Evolutionary conservation across 257 asterid genomes (phyloP), one percentile per base, ranked within the genome.

Genomic region (Forsythia suspensa): DNA sequence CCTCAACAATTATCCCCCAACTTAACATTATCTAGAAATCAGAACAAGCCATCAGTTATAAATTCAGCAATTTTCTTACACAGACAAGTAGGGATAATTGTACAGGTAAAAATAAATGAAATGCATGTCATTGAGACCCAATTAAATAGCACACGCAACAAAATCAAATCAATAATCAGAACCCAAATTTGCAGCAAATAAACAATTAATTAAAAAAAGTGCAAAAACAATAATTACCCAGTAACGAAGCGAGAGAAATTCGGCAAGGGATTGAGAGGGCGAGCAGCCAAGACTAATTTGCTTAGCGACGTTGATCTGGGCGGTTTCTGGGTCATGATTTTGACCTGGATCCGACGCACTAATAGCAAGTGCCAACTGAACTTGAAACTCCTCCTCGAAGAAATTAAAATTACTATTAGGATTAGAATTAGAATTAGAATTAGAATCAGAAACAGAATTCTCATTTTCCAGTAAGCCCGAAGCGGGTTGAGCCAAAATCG

Each of bases 301-400:
- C 89, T 96, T 95, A 1, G 96, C 97, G 51, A 90, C 96, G 80
- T 91, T 84, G 85, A 96, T 94, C 86, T 94, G 98, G 9, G 97
- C 97, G 7, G 93, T 90, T 81, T 94, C 97, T 63, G 94, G 88
- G 90, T 96, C 98, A 81, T 71, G 44, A 21, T 42, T 84, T 39
- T 81, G 89, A 48, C 81, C 88, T 71, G 88, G 86, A 91, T 94
- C 98, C 73, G 99, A 96, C 21, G 89, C 98, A 86, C 99, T 96
- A 84, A 96, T 94, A 78, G 98, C 99, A 85, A 96, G 80, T 76
- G 98, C 99, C 91, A 96, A 84, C 81, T 96, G 98, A 81, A 96
- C 91, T 86, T 96, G 97, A 81, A 92, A 96, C 86, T 96, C 99
- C 96, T 96, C 99, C 88, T 96, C 98, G 57, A 94, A 82, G 90